Conservation (phyloP, 805 yeast species). For the Metschnikowia lunata region DNA sequence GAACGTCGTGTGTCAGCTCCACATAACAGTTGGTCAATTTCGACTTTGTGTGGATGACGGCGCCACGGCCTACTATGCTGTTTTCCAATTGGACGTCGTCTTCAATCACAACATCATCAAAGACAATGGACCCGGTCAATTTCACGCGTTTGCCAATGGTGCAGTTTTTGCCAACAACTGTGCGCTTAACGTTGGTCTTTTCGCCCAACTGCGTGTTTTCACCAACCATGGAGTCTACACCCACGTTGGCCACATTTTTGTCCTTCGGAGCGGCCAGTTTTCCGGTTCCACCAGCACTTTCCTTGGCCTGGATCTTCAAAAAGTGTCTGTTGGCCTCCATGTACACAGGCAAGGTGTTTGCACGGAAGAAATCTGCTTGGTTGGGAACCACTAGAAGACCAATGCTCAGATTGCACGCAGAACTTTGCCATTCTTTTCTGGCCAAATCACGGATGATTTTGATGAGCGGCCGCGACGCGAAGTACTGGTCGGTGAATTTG, state of each 20-base stretch:
- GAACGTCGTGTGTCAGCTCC: slow-evolving; percentile 72
- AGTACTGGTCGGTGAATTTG: slow-evolving; percentile 34
- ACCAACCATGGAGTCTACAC: slow-evolving; percentile 83
- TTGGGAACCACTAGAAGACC: slow-evolving; percentile 69
- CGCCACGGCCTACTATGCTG: slow-evolving; percentile 75
- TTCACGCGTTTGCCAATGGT: slow-evolving; percentile 81
- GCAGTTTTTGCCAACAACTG: slow-evolving; percentile 74
- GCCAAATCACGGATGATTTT: slow-evolving; percentile 83
- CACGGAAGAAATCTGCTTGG: slow-evolving; percentile 66
- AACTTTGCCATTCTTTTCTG: slow-evolving; percentile 87
- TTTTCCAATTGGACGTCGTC: slow-evolving; percentile 83
- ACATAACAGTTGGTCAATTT: slow-evolving; percentile 78
- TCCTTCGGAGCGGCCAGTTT: slow-evolving; percentile 37
- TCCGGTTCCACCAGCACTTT: slow-evolving; percentile 18
- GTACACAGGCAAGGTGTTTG: slow-evolving; percentile 74
- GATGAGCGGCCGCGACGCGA: slow-evolving; percentile 47
- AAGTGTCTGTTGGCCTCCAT: slow-evolving; percentile 85
- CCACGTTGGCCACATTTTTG: slow-evolving; percentile 67
- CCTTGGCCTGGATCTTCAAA: slow-evolving; percentile 59
- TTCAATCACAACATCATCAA: slow-evolving; percentile 66
- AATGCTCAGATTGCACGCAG: slow-evolving; percentile 52
- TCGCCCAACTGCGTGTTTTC: slow-evolving; percentile 66
- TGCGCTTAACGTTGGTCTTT: slow-evolving; percentile 78
- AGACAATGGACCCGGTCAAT: slow-evolving; percentile 77
- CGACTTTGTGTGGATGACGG: slow-evolving; percentile 58